These are phyloP conservation scores for Chaetomidium leptoderma DNA, from an alignment of 495 filamentous ascomycete genomes.

Conservation along the genomic window DNA sequence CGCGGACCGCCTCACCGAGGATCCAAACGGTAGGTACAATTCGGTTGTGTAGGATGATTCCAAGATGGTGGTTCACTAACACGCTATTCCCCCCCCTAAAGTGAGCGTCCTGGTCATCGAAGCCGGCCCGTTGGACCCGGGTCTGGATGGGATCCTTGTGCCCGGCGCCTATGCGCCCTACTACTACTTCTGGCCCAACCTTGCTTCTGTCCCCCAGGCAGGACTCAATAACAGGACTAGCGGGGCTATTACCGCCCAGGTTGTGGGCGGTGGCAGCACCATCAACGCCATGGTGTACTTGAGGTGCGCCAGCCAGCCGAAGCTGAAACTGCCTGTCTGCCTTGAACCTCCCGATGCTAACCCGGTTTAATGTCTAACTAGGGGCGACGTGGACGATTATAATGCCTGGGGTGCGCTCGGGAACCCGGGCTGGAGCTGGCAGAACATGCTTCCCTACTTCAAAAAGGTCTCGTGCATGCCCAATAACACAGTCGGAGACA, in stretches of 20 bases:
- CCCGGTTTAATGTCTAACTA: neutral
- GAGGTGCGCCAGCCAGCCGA: constrained; percentile 17
- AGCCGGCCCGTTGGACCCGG: constrained; percentile 35
- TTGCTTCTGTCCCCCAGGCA: constrained; percentile 22
- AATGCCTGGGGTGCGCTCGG: constrained; percentile 57
- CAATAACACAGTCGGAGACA: neutral
- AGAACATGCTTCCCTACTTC: constrained; percentile 57
- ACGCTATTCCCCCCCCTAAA: neutral
- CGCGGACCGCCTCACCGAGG: constrained; percentile 47
- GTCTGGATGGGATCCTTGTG: constrained; percentile 28
- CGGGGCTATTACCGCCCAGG: constrained; percentile 25
- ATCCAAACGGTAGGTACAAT: constrained; percentile 37
- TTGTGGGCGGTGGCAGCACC: constrained; percentile 42
- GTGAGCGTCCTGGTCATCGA: constrained; percentile 44
- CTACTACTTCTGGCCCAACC: constrained; percentile 29
- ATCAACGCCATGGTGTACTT: constrained; percentile 45
- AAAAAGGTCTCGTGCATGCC: constrained; percentile 36
- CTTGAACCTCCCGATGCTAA: neutral
- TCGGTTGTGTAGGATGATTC: constrained; percentile 4
- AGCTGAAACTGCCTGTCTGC: neutral
- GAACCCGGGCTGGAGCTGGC: constrained; percentile 60
- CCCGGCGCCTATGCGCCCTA: constrained; percentile 28
- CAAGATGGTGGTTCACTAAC: constrained; percentile 15
- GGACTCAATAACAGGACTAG: constrained; percentile 27
- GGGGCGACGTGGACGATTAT: constrained; percentile 47